Base-by-base conservation (phyloP, 345 rosid species). In the Melastoma malabathricum region DNA sequence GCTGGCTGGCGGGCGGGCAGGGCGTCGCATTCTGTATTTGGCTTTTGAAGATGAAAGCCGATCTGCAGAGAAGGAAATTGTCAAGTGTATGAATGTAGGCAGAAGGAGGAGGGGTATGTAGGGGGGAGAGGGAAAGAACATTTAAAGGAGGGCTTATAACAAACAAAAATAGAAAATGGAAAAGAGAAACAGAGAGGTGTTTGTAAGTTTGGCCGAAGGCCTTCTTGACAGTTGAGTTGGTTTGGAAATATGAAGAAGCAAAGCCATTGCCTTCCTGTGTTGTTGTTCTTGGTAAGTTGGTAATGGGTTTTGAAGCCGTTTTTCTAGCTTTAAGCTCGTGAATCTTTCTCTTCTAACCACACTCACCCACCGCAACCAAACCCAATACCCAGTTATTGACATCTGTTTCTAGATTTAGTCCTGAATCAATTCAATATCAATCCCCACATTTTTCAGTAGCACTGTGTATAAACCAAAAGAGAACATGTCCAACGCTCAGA, bases 21-120 rank as follows among this genome's bases (percentile, higher is more conserved):
- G n/a, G n/a, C n/a, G n/a, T n/a, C n/a, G n/a, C n/a, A 18, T 47
- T 15, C 38, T 55, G 43, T 31, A 43, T 19, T 51, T 51, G 29
- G 75, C 68, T 67, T 64, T 64, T 50, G 57, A 64, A 63, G 62
- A 64, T 52, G 72, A 62, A 70, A 67, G 75, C 72, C 49, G 4
- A 18, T 7, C 64, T 1, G 75, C 64, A 69, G 75, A 73, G 72
- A 48, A 47, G 64, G 49, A 49, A 12, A 22, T 22, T 22, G 25
- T 22, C 23, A 57, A 48, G 47, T 59, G 70, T 52, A 62, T 50
- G 41, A 10, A 55, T 52, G 19, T 18, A 43, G 13, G 15, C 46
- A 34, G n/a, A n/a, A n/a, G n/a, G n/a, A n/a, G n/a, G n/a, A 64
- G 45, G 23, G 18, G 18, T 23, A 18, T 10, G 29, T 20, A n/a